A percentile compares a stretch with the other conserved stretches of the same genome.
Conservation (phyloP, 2,329 filamentous ascomycete species). For the Penicillium decumbens region DNA sequence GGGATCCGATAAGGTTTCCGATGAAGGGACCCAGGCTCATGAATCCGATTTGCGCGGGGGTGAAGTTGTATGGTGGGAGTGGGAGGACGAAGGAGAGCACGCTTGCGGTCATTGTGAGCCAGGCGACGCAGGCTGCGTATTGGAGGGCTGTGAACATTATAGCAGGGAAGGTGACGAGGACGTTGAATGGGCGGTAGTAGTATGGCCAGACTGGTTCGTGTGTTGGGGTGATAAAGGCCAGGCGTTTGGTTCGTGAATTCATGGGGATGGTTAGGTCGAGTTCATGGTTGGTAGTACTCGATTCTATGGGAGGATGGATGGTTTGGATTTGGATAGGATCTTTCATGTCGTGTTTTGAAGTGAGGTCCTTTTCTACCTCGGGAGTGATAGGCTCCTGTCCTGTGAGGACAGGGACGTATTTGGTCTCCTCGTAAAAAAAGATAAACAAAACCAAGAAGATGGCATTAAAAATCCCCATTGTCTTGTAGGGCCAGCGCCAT, state of each 20-base stretch:
- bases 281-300: slow-evolving; percentile 15
- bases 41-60: slow-evolving; percentile 29
- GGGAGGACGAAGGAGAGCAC: slow-evolving; percentile 37
- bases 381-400: not conserved
- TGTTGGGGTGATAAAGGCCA: slow-evolving; percentile 24
- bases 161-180: slow-evolving; percentile 36
- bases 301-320: slow-evolving; percentile 6
- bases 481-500: slow-evolving; percentile 37
- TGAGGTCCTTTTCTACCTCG: slow-evolving; percentile 4
- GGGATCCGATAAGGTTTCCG: slow-evolving; percentile 38
- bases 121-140: slow-evolving; percentile 39
- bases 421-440: slow-evolving; percentile 39
- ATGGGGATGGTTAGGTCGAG: slow-evolving; percentile 27
- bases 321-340: slow-evolving; percentile 8
- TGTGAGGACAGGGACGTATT: slow-evolving; percentile 23
- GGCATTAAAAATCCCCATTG: slow-evolving; percentile 32
- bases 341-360: not conserved
- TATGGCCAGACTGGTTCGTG: slow-evolving; percentile 29
- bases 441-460: slow-evolving; percentile 29
- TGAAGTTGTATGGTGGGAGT: slow-evolving; percentile 32
- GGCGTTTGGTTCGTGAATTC: slow-evolving; percentile 25
- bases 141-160: slow-evolving; percentile 41
- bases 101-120: slow-evolving; percentile 31
- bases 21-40: slow-evolving; percentile 37
- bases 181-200: slow-evolving; percentile 30